These are phyloP conservation scores for Tuber brumale DNA, from an alignment of 495 filamentous ascomycete genomes.

Conservation along the genomic window DNA sequence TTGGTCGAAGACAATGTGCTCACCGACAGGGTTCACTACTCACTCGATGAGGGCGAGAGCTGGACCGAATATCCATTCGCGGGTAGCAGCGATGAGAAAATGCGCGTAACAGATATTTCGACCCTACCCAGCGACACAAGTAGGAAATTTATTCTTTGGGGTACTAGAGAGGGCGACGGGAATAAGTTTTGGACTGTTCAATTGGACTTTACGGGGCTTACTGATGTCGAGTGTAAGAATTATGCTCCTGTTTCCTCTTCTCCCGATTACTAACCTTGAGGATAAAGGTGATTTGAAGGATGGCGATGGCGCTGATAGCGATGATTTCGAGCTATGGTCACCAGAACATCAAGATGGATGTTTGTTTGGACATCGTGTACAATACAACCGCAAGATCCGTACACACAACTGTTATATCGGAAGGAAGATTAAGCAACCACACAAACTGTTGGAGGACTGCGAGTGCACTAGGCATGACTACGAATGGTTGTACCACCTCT, in stretches of 20 bases:
- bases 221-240: conserved; percentile 56
- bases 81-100: conserved; percentile 49
- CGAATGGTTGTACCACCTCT: conserved; percentile 67
- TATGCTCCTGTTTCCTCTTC: conserved; percentile 4
- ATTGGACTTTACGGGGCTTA: conserved; percentile 77
- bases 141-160: conserved; percentile 87
- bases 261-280: conserved; percentile 9
- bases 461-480: conserved; percentile 75
- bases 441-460: conserved; percentile 66
- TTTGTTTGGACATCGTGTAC: conserved; percentile 81
- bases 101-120: conserved; percentile 67
- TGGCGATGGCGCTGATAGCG: conserved; percentile 52
- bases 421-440: conserved; percentile 57
- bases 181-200: conserved; percentile 61
- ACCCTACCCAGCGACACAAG: conserved; percentile 85
- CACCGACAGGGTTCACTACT: conserved; percentile 67
- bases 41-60: conserved; percentile 65
- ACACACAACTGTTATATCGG: conserved; percentile 72
- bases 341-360: conserved; percentile 70
- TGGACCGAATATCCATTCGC: conserved; percentile 73
- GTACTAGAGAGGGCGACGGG: conserved; percentile 48
- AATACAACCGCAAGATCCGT: conserved; percentile 82
- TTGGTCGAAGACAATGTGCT: conserved; percentile 60
- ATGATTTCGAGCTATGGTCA: conserved; percentile 77
- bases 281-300: conserved; percentile 51